Evolutionary conservation across 1,284 basidiomycete genomes (phyloP), one percentile per base, ranked within the genome.

Genomic region (Rugosomyces carneus): DNA sequence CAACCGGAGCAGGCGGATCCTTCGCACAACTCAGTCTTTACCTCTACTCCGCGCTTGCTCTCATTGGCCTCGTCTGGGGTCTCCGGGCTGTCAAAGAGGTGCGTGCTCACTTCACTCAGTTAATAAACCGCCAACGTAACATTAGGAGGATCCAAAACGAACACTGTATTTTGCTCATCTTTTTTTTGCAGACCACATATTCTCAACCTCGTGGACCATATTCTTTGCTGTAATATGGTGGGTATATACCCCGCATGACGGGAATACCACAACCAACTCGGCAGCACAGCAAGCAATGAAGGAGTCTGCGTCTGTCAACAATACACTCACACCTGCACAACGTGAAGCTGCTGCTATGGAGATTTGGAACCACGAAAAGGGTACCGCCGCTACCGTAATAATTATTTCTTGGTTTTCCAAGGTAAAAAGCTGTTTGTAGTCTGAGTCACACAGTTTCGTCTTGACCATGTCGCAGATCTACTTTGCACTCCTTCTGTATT

Each of bases 161-260:
- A 83, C 86, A 3, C 77, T 96, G 23, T 88, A 90, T 57, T 93
- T 96, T 61, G 89, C 95, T 0, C 93, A 99, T 63, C 69, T 94
- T 20, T 98, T 93, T 69, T 80, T 89, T 47, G 78, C 89, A 42
- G 95, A 99, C 68, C 94, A 99, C 66, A 67, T 96, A 52, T 73
- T 99, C 55, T 89, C 86, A n/a, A 92, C 93, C 0, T 71, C 86
- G 4, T 98, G 93, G 87, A 93, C 92, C 23, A 75, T 89, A 43
- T 86, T 89, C 61, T 99, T 99, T 58, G 89, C 83, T 38, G 76
- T 91, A 35, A 68, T 79, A 37, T 97, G 93, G 89, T 98, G 92
- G 88, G 72, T 84, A 44, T 87, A 86, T 65, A 88, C 83, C 1
- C 86, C 92, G 0, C 95, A 99, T 62, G 93, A 98, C 57, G 95